Evolutionary conservation across 257 asterid species (phyloP).

Genomic region (Solanum habrochaites): DNA sequence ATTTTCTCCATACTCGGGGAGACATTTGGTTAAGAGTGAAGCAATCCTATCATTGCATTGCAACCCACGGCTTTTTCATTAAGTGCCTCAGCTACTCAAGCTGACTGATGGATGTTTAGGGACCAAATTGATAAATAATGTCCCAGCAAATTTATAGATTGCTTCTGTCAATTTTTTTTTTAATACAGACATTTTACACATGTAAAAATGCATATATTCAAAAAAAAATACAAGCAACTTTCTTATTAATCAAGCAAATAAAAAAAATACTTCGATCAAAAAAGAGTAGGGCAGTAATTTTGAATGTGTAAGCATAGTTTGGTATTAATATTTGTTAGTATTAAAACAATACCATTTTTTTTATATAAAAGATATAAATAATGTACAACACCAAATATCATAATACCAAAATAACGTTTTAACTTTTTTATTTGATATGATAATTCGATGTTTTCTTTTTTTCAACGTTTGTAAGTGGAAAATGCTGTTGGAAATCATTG

Average conservation of each 20-base stretch:
- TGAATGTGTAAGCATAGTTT: background rate
- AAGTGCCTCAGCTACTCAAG: background rate
- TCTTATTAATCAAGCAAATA: no score
- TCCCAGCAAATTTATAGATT: background rate
- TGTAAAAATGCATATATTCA: no score
- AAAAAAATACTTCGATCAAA: background rate
- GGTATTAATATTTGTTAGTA: no score
- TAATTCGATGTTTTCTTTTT: no score
- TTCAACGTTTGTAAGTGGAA: background rate
- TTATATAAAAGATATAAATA: no score
- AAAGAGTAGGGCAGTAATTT: background rate
- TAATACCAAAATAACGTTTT: no score
- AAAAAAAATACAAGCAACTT: no score
- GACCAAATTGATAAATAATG: background rate
- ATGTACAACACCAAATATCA: background rate
- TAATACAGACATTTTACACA: no score
- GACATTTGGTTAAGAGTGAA: background rate
- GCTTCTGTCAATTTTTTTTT: background rate
- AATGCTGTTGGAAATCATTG: background rate
- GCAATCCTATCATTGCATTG: accelerated
- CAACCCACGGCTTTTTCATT: background rate
- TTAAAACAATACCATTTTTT: background rate
- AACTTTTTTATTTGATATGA: no score
- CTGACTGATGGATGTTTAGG: background rate
- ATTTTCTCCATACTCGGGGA: background rate